phyloP scores from a whole-genome alignment of 2,329 filamentous ascomycete species.

The Calonectria crousiana region DNA sequence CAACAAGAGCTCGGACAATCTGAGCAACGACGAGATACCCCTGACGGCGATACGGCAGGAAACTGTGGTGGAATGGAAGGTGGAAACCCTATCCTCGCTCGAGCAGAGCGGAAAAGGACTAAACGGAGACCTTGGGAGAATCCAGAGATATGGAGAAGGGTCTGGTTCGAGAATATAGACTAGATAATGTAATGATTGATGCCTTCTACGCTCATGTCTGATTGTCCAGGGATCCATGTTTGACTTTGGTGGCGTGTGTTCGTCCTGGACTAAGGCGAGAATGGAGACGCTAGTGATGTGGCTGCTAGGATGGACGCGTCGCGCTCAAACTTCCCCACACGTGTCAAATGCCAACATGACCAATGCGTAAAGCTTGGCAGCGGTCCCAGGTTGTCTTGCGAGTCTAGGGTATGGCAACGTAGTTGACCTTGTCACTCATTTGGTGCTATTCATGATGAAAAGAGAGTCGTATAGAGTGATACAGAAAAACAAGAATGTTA shows the following conservation, averaged over 20 bases:
- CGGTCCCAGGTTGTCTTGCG: background rate
- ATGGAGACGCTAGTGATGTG: background rate
- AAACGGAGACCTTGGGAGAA: background rate
- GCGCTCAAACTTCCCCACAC: background rate
- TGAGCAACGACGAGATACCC: background rate
- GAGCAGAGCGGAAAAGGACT: background rate
- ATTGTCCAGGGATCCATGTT: background rate
- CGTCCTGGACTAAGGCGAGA: background rate
- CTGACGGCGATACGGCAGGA: background rate
- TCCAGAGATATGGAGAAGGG: background rate
- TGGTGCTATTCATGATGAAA: too few relatives aligned
- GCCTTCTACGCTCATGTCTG: background rate
- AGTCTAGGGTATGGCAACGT: background rate
- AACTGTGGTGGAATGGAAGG: background rate
- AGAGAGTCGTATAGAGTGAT: too few relatives aligned
- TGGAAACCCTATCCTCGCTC: background rate
- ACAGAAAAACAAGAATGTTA: too few relatives aligned
- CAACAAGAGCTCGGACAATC: background rate
- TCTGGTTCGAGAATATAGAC: background rate
- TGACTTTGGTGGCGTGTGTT: background rate
- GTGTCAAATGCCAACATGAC: background rate
- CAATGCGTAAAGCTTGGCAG: background rate
- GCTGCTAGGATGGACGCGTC: background rate
- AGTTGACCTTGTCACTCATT: background rate
- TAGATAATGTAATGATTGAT: background rate